These are phyloP conservation scores for Antarctomyces pellizariae DNA, from an alignment of 495 filamentous ascomycete genomes.

Conservation along the genomic window DNA sequence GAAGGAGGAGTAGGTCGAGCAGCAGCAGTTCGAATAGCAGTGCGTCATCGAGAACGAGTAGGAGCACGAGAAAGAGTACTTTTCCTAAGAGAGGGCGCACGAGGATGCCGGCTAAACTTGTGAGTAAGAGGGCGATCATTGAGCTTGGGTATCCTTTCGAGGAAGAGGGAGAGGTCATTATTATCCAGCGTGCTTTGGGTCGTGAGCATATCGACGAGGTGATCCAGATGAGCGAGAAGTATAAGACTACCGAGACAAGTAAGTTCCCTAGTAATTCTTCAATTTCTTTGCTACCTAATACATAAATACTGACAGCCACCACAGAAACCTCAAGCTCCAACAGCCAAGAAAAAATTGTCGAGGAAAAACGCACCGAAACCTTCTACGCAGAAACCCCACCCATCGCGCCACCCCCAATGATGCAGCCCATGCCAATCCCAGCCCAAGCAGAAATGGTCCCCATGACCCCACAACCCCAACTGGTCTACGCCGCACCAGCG, in stretches of 20 bases:
- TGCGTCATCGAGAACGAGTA: conserved; percentile 17
- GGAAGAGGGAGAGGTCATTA: conserved; percentile 58
- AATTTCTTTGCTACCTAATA: no score
- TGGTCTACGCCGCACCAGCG: no score
- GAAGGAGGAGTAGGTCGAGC: conserved; percentile 17
- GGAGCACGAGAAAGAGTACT: conserved; percentile 21
- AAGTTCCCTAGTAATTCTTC: no score
- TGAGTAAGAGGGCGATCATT: conserved; percentile 52
- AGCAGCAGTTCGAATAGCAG: conserved; percentile 16
- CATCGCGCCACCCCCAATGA: no score
- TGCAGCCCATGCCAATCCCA: no score
- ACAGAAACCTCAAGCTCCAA: no score
- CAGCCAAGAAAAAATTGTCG: no score
- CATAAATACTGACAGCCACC: no score
- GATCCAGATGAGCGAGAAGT: conserved; percentile 56
- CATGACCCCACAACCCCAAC: no score
- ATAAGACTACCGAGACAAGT: conserved; percentile 26
- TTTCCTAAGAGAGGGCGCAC: conserved; percentile 77
- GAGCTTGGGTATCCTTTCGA: conserved; percentile 69
- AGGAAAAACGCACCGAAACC: no score
- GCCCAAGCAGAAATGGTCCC: no score
- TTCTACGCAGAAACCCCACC: no score
- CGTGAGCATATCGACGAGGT: conserved; percentile 80
- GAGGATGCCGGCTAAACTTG: conserved; percentile 51
- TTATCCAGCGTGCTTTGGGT: conserved; percentile 59